Evolutionary conservation across 352 stramenopile genomes (phyloP).

Genomic region (Plasmopara viticola): DNA sequence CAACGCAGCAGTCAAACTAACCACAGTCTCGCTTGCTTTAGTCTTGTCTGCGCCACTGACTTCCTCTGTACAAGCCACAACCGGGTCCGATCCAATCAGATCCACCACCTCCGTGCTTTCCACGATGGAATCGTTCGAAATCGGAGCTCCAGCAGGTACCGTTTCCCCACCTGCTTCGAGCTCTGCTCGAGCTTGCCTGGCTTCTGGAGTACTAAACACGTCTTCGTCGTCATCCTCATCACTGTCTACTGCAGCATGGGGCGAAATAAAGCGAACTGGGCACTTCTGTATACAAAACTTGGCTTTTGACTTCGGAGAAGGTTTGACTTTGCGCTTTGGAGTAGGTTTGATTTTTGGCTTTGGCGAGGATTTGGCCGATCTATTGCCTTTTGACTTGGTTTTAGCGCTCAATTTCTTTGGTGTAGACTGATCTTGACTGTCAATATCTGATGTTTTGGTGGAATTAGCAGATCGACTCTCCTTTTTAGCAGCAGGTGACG

Average conservation of each 20-base stretch:
- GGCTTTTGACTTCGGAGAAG: conserved; percentile 13
- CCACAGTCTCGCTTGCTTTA: too few species aligned
- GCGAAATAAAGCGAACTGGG: conserved; percentile 23
- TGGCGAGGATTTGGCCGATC: neutral
- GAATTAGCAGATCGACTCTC: too few species aligned
- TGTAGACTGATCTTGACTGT: neutral
- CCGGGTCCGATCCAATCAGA: neutral
- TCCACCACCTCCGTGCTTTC: conserved; percentile 14
- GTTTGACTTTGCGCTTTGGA: conserved; percentile 15
- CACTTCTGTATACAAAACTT: conserved; percentile 15
- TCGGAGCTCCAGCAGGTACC: conserved; percentile 19
- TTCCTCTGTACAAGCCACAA: neutral
- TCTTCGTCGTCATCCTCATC: conserved; percentile 26
- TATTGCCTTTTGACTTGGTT: conserved; percentile 3
- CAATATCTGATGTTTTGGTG: too few species aligned
- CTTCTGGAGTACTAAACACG: conserved; percentile 25
- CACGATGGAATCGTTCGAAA: conserved; percentile 19
- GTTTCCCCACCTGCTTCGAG: conserved; percentile 14
- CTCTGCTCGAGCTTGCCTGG: conserved; percentile 22
- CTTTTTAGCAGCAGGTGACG: too few species aligned
- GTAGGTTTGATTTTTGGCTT: conserved; percentile 13
- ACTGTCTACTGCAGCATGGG: conserved; percentile 22
- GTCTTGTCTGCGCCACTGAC: conserved; percentile 6
- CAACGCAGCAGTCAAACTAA: conserved; percentile 4
- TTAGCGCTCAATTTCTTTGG: conserved; percentile 4